A percentile compares a stretch with the other conserved stretches of the same genome.
These are phyloP conservation scores for Calcarisporium arbuscula DNA, from an alignment of 2,329 filamentous ascomycete species.

Conservation along the genomic window DNA sequence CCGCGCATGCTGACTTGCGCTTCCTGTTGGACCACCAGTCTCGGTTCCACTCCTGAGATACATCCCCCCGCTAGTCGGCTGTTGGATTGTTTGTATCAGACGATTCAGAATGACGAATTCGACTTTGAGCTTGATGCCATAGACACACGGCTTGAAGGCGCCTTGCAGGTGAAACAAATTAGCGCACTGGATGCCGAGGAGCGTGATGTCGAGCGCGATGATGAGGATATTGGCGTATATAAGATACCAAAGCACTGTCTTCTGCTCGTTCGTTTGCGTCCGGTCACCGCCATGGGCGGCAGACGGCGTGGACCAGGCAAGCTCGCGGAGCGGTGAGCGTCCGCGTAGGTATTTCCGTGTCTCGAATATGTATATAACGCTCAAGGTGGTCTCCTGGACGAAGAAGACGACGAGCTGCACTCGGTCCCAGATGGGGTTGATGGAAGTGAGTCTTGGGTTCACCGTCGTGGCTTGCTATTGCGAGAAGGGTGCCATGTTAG, in stretches of 20 bases:
- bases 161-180: slow-evolving; percentile 29
- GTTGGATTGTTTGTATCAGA: slow-evolving; percentile 24
- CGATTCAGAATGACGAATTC: slow-evolving; percentile 34
- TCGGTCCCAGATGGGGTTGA: slow-evolving; percentile 39
- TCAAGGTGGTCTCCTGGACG: slow-evolving; percentile 45
- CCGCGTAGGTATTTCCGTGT: slow-evolving; percentile 11
- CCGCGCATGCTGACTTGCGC: too few species aligned
- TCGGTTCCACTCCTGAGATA: slow-evolving; percentile 3
- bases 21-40: too few species aligned
- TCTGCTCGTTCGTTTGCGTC: slow-evolving; percentile 13
- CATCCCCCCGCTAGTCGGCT: too few species aligned
- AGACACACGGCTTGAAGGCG: slow-evolving; percentile 29
- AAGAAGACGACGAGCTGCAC: slow-evolving; percentile 48
- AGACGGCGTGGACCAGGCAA: slow-evolving; percentile 34
- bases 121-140: slow-evolving; percentile 33
- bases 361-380: slow-evolving; percentile 39
- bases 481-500: too few species aligned
- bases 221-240: slow-evolving; percentile 40
- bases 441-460: slow-evolving; percentile 14
- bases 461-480: slow-evolving; percentile 21
- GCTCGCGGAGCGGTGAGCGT: slow-evolving; percentile 8
- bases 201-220: slow-evolving; percentile 37
- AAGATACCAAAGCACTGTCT: slow-evolving; percentile 27
- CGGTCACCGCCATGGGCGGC: slow-evolving; percentile 27
- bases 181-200: slow-evolving; percentile 30